Evolutionary conservation across 257 asterid genomes (phyloP), one percentile per base, ranked within the genome.

Genomic region (Capsicum pubescens): DNA sequence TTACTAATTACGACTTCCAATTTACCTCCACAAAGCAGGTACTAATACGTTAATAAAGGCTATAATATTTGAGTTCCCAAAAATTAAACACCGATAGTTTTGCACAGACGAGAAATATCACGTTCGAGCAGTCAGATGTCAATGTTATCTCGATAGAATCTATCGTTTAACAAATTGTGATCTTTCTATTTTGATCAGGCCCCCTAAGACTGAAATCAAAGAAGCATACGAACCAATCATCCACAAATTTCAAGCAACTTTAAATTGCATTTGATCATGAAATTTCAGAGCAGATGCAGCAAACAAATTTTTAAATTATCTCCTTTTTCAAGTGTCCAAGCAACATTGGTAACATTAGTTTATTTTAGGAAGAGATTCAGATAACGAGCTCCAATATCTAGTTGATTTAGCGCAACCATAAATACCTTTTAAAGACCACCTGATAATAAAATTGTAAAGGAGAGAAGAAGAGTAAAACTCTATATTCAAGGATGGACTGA

Each of bases 361-460:
- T 68, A 48, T 52, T 68, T 68, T 39, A 7, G 76, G 16, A 68
- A 68, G 14, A 68, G 9, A 36, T 36, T 68, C 46, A 39, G 74
- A 67, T 36, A 67, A 67, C 3, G 74, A 35, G 50, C 12, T 1
- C 1, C 50, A 67, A 14, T 66, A 32, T 66, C 19, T 66, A 66
- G 35, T 66, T 66, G 72, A 68, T 35, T 67, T 15, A 42, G 21
- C 9, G 56, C 79, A 17, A 42, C 15, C 79, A 44, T 44, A 70
- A 44, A 15, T 69, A 42, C 78, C 78, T 26, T 14, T 26, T 14
- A 50, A 15, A 67, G 36, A 3, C 26, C 21, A 0, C 42, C 78
- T 42, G 48, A 70, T 70, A 15, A 70, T 70, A 15, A 70, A 69
- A 70, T 44, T 71, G 54, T 46, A 44, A 44, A 44, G 79, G 36